Evolutionary conservation across 1,284 basidiomycete genomes (phyloP), one percentile per base, ranked within the genome.

Genomic region (Peniophora sp.): DNA sequence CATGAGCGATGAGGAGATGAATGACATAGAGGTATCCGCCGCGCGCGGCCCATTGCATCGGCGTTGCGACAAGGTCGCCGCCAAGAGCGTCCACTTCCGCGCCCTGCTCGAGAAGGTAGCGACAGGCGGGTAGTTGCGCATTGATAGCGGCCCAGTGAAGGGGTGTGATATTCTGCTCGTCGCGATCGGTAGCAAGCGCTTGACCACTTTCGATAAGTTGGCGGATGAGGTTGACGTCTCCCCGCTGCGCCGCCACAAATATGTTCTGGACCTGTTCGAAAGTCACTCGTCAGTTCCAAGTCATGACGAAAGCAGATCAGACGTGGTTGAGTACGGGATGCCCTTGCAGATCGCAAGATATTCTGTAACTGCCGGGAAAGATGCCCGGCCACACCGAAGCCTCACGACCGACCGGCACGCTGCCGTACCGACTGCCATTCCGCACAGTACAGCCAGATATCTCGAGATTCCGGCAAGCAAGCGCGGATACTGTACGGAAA

Each of bases 131-230:
- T 22, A 91, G 69, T 61, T 96, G 92, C 1, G 89, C 90, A 60
- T 96, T 96, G 62, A 96, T 95, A 3, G 95, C 87, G 2, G 97
- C 93, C 96, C 96, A 99, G 64, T 99, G 96, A 3, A 99, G 76
- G 0, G 96, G 88, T 0, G 95, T 96, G 59, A 98, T 92, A 59
- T 93, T 92, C 66, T 97, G 89, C 20, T 79, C 74, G 68, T 99
- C 96, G 45, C 87, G 75, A 63, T 92, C 88, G 20, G 86, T 87
- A 5, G 89, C 86, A 18, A 75, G 78, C 3, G 90, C 85, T 39
- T 76, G 70, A 2, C 87, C 88, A 0, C 83, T 85, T 57, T 86
- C 81, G 44, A 94, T 74, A 49, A 97, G 76, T 23, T 79, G 68
- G 3, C 79, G 76, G 20, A 97, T 68, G 27, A 79, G 70, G 2